These are phyloP conservation scores for Cornus suecica DNA, from an alignment of 148 eudicot genomes.

Conservation along the genomic window DNA sequence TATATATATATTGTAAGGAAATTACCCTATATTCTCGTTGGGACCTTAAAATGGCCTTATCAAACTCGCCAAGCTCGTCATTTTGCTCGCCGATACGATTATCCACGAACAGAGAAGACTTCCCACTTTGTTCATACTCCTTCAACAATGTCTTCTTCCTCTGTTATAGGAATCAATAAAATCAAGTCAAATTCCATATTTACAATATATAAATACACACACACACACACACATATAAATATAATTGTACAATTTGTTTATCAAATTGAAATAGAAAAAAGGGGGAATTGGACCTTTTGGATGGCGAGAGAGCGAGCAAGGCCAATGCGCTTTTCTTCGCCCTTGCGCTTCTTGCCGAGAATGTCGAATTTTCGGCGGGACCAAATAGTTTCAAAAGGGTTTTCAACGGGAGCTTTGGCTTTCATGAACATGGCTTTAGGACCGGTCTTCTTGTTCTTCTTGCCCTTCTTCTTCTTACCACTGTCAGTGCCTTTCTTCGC, in stretches of 20 bases:
- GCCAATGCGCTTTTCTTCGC: constrained; percentile 73
- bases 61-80: constrained; percentile 75
- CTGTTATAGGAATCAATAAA: constrained; percentile 36
- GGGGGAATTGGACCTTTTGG: constrained; percentile 43
- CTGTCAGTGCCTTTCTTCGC: constrained; percentile 40
- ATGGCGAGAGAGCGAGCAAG: constrained; percentile 77
- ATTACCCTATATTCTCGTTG: constrained; percentile 88
- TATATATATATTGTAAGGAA: background rate
- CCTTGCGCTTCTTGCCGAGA: constrained; percentile 81
- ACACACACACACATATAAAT: too few relatives aligned
- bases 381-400: constrained; percentile 92
- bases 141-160: constrained; percentile 81
- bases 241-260: background rate
- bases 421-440: constrained; percentile 53
- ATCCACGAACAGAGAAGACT: constrained; percentile 79
- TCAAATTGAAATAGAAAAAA: background rate
- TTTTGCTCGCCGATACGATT: constrained; percentile 84
- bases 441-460: constrained; percentile 33
- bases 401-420: constrained; percentile 38
- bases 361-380: constrained; percentile 82
- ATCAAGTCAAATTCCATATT: background rate
- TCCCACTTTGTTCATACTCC: constrained; percentile 82
- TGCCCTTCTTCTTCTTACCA: constrained; percentile 46
- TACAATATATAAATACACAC: background rate
- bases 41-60: constrained; percentile 83